A percentile compares a stretch with the other conserved stretches of the same genome.
phyloP scores from a whole-genome alignment of 768 basidiomycete species.

The Fibroporia radiculosa region DNA sequence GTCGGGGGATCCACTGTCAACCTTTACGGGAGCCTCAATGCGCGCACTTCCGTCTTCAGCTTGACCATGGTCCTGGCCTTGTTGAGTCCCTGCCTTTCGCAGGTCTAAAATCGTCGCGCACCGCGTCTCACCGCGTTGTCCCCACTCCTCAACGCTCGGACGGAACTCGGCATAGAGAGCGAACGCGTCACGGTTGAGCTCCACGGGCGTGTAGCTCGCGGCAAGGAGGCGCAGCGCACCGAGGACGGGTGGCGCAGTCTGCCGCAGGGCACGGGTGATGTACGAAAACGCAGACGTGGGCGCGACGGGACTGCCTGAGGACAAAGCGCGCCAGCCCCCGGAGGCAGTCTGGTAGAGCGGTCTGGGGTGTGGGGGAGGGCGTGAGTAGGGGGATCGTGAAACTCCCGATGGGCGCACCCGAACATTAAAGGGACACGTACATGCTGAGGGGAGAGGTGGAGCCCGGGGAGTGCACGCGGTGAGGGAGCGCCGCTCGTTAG shows the following conservation, averaged over 20 bases:
- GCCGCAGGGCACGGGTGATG: slow-evolving; percentile 70
- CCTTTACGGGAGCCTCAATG: slow-evolving; percentile 12
- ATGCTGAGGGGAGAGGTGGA: slow-evolving; percentile 2
- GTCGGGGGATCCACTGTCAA: slow-evolving; percentile 12
- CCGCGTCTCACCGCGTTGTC: slow-evolving; percentile 66
- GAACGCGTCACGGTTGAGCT: slow-evolving; percentile 65
- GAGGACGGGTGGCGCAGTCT: slow-evolving; percentile 69
- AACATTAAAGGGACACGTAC: slow-evolving; percentile 14
- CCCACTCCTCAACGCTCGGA: slow-evolving; percentile 79
- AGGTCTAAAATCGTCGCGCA: slow-evolving; percentile 63
- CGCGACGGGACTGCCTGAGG: slow-evolving; percentile 56
- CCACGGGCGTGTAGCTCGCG: slow-evolving; percentile 43
- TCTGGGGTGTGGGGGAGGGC: slow-evolving; percentile 30
- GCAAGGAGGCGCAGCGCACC: slow-evolving; percentile 71
- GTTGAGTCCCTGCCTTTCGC: slow-evolving; percentile 20
- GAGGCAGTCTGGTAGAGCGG: slow-evolving; percentile 65
- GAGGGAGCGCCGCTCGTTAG: neutral
- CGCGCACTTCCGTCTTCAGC: slow-evolving; percentile 4
- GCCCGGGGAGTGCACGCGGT: neutral
- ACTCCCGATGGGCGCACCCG: too few species aligned
- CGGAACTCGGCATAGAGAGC: slow-evolving; percentile 82
- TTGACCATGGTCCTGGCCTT: neutral
- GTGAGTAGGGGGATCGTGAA: slow-evolving; percentile 2
- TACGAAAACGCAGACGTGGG: slow-evolving; percentile 80
- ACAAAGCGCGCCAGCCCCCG: slow-evolving; percentile 78